Conservation (phyloP, 129 eudicot species). For the Escallonia herrerae region DNA sequence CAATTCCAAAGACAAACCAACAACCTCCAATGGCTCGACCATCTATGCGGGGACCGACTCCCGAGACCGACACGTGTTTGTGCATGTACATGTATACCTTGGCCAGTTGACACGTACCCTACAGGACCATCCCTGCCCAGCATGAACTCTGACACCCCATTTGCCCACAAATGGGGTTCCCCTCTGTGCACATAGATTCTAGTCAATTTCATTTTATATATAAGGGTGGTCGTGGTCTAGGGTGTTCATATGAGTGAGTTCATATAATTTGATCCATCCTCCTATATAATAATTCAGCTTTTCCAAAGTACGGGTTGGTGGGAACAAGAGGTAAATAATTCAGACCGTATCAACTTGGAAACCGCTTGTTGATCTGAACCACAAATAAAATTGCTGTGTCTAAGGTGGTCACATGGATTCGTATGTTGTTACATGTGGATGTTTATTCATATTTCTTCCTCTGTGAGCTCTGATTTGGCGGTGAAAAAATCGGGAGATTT, state of each 20-base stretch:
- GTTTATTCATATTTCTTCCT: neutral
- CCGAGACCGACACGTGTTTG: conserved; percentile 16
- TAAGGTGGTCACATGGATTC: neutral
- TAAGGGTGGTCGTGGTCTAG: neutral
- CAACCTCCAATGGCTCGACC: conserved; percentile 13
- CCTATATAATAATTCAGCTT: neutral
- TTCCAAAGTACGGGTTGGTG: conserved; percentile 10
- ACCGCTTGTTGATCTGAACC: no score
- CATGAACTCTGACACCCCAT: neutral
- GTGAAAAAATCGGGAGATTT: no score
- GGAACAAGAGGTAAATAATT: conserved; percentile 1
- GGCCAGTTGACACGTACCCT: conserved; percentile 18
- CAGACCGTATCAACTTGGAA: neutral
- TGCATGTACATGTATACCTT: neutral
- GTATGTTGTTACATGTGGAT: neutral
- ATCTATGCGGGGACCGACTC: conserved; percentile 23
- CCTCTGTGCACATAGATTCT: neutral
- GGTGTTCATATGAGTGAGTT: neutral
- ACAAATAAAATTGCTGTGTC: neutral
- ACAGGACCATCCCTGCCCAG: conserved; percentile 9
- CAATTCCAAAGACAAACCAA: neutral
- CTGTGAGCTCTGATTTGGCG: no score
- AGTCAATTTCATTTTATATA: neutral
- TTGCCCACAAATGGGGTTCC: neutral
- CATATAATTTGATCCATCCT: neutral